Evolutionary conservation across 106 monocot genomes (phyloP).

Genomic region (Dendrobium officinale): DNA sequence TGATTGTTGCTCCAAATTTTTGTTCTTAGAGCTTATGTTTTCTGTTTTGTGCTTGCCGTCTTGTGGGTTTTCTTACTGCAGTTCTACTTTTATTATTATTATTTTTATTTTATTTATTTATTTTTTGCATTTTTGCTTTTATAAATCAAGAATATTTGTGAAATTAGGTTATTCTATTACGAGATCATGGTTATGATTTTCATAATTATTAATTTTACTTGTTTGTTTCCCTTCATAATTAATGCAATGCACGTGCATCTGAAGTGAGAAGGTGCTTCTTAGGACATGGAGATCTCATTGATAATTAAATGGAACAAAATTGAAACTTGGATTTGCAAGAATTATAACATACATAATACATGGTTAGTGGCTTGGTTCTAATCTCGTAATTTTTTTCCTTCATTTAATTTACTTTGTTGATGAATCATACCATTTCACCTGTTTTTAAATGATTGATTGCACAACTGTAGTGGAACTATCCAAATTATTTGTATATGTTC

Average conservation of each 20-base stretch:
- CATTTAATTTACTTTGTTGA: background rate
- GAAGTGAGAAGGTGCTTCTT: background rate
- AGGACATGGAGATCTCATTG: background rate
- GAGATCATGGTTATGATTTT: background rate
- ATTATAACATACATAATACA: background rate
- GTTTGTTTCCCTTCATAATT: background rate
- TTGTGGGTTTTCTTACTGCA: background rate
- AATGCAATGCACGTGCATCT: slow-evolving; percentile 7
- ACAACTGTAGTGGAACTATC: no score
- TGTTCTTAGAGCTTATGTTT: background rate
- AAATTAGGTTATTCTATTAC: background rate
- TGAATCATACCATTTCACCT: background rate
- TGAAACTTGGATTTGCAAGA: background rate
- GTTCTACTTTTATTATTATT: background rate
- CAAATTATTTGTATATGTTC: no score
- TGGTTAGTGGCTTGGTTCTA: background rate
- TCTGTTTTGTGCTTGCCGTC: background rate
- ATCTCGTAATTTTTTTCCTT: background rate
- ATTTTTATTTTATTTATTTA: no score
- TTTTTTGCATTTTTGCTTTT: background rate
- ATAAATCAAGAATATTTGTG: background rate
- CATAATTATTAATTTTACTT: background rate
- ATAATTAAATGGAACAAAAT: background rate
- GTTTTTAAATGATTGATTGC: background rate
- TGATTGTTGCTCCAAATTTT: background rate